Evolutionary conservation across 441 rosid species (phyloP).

Genomic region (Erodium chrysanthum): DNA sequence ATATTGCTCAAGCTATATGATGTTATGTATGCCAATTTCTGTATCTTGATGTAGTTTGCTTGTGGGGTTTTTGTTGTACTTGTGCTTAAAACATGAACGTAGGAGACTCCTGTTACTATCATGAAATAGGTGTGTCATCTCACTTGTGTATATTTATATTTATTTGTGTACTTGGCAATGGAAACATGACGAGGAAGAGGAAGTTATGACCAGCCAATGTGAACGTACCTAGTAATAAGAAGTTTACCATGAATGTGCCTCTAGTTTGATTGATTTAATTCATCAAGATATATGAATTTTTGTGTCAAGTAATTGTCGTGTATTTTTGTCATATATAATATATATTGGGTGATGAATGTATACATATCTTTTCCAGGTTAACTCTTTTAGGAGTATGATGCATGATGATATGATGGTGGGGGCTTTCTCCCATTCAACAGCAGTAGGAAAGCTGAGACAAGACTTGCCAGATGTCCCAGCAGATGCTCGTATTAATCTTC

Average conservation of each 20-base stretch:
- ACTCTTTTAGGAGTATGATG: conserved; percentile 83
- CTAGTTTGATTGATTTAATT: background rate
- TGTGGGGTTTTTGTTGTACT: background rate
- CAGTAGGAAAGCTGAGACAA: conserved; percentile 81
- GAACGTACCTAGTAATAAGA: background rate
- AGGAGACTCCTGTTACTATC: background rate
- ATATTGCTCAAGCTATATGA: background rate
- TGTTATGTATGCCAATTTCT: background rate
- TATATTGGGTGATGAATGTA: background rate
- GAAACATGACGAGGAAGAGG: background rate
- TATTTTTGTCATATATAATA: background rate
- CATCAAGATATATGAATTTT: background rate
- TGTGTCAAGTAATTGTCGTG: background rate
- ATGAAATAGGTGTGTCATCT: background rate
- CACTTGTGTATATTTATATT: background rate
- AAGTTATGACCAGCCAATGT: background rate
- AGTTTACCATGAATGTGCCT: background rate
- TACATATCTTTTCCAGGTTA: conserved; percentile 46
- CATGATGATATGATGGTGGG: conserved; percentile 93
- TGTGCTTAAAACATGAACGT: background rate
- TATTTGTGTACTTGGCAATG: background rate
- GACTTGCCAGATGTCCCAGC: conserved; percentile 83
- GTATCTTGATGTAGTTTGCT: background rate
- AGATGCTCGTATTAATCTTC: conserved; percentile 55
- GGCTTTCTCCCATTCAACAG: conserved; percentile 92